Percentiles rank a stretch among this genome's conserved stretches.
Evolutionary conservation across 2,329 filamentous ascomycete genomes (phyloP).

Genomic region (Cryphonectria parasitica): DNA sequence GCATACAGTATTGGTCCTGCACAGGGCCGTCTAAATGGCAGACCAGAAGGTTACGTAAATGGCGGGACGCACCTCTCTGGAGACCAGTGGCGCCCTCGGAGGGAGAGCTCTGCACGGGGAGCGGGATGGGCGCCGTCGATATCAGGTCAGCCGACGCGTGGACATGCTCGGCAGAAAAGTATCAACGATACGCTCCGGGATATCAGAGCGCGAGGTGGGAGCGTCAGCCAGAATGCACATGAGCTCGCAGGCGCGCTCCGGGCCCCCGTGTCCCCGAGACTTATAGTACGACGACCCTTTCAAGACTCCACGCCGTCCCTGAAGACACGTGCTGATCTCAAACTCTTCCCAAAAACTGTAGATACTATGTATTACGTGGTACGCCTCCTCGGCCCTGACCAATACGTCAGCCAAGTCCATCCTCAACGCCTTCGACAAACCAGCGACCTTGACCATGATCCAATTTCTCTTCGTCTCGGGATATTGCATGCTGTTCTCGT

Average conservation of each 20-base stretch:
- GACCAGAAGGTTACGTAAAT: conserved; percentile 37
- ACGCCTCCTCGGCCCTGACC: conserved; percentile 90
- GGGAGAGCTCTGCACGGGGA: conserved; percentile 46
- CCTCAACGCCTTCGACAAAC: conserved; percentile 86
- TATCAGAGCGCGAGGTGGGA: conserved; percentile 79
- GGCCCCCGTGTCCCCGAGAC: conserved; percentile 84
- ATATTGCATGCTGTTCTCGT: conserved; percentile 81
- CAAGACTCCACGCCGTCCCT: conserved; percentile 16
- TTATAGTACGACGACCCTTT: conserved; percentile 69
- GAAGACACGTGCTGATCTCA: conserved; percentile 35
- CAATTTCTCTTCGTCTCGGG: conserved; percentile 93
- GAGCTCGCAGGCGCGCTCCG: conserved; percentile 90
- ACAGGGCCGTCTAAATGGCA: conserved; percentile 21
- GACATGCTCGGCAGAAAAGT: conserved; percentile 80
- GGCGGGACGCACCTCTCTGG: conserved; percentile 37
- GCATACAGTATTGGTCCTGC: conserved; percentile 5
- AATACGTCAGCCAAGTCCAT: conserved; percentile 99
- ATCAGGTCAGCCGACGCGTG: conserved; percentile 34
- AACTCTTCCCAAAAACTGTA: conserved; percentile 44
- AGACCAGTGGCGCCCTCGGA: conserved; percentile 66
- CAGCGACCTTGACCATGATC: conserved; percentile 86
- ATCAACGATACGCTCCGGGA: conserved; percentile 85
- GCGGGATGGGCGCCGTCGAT: conserved; percentile 36
- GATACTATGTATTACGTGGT: conserved; percentile 89
- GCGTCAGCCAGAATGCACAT: conserved; percentile 89